phyloP scores from a whole-genome alignment of 2,329 filamentous ascomycete genomes.

The Apiospora rasikravindrae region DNA sequence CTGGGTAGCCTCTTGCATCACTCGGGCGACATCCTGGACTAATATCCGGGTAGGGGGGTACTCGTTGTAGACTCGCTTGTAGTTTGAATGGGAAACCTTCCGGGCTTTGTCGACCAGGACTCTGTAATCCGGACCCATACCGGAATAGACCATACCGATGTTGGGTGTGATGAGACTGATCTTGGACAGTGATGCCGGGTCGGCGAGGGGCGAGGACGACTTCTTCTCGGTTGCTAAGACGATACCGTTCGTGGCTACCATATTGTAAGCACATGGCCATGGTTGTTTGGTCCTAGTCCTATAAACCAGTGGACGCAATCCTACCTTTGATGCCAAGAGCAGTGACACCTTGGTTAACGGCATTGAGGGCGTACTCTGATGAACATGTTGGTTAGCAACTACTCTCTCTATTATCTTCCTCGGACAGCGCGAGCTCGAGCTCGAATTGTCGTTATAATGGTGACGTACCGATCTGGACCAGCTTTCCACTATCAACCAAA shows the following conservation, averaged over 20 bases:
- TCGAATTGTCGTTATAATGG: not conserved
- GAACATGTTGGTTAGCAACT: slow-evolving; percentile 15
- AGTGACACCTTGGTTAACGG: slow-evolving; percentile 98
- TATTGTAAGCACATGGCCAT: slow-evolving; percentile 9
- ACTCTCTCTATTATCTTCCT: not conserved
- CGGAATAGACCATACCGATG: slow-evolving; percentile 99
- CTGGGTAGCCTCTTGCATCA: slow-evolving; percentile 99
- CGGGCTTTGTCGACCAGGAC: slow-evolving; percentile 97
- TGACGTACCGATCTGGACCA: slow-evolving; percentile 90
- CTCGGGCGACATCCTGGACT: slow-evolving; percentile 95
- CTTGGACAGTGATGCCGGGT: slow-evolving; percentile 93
- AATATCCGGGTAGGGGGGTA: slow-evolving; percentile 99
- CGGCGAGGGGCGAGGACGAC: slow-evolving; percentile 95
- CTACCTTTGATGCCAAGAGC: slow-evolving; percentile 97
- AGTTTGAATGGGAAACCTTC: slow-evolving; percentile 96
- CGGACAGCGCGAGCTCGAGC: not conserved
- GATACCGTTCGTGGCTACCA: slow-evolving; percentile 92
- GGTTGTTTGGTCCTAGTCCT: not conserved
- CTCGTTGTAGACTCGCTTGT: slow-evolving; percentile 99
- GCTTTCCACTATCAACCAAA: slow-evolving; percentile 78
- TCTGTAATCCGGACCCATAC: slow-evolving; percentile 98
- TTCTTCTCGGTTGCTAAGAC: slow-evolving; percentile 99
- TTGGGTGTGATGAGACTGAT: slow-evolving; percentile 98
- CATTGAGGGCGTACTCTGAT: slow-evolving; percentile 97
- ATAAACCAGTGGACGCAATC: slow-evolving; percentile 25